These are phyloP conservation scores for Cyclotella cryptica DNA, from an alignment of 108 stramenopile genomes.

Conservation along the genomic window DNA sequence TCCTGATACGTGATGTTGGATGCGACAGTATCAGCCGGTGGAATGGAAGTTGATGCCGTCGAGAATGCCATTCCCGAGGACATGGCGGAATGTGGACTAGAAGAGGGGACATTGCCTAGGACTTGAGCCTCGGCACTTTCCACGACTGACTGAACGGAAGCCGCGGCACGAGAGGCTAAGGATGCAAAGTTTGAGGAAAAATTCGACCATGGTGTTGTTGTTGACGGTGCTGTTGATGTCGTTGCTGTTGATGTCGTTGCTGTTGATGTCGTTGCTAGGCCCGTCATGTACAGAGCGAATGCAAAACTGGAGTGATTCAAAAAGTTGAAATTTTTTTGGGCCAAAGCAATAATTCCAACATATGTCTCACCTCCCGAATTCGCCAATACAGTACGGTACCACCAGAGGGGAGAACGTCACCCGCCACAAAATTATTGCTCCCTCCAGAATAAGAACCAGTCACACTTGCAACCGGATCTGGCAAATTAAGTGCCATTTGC, in stretches of 20 bases:
- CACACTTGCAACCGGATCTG: background rate
- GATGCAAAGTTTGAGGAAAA: conserved; percentile 56
- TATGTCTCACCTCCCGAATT: background rate
- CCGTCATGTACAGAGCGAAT: background rate
- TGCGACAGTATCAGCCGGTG: background rate
- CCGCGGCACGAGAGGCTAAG: conserved; percentile 64
- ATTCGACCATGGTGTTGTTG: conserved; percentile 24
- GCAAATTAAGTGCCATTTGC: background rate
- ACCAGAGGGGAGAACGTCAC: background rate
- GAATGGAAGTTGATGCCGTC: background rate
- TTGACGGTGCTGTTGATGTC: too few species aligned
- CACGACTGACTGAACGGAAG: conserved; percentile 46
- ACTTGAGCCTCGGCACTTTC: conserved; percentile 28
- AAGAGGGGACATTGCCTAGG: conserved; percentile 9
- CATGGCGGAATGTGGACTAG: background rate
- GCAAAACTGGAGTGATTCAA: background rate
- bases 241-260: too few species aligned
- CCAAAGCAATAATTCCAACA: too few species aligned
- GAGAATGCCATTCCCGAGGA: background rate
- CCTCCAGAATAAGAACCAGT: background rate
- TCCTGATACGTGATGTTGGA: conserved; percentile 38
- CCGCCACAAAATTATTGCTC: background rate
- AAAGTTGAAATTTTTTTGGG: too few species aligned
- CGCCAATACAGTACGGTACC: too few species aligned
- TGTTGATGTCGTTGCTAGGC: background rate